Conservation (phyloP, 1,139 yeast genomes). For the Blastobotrys indianensis region DNA sequence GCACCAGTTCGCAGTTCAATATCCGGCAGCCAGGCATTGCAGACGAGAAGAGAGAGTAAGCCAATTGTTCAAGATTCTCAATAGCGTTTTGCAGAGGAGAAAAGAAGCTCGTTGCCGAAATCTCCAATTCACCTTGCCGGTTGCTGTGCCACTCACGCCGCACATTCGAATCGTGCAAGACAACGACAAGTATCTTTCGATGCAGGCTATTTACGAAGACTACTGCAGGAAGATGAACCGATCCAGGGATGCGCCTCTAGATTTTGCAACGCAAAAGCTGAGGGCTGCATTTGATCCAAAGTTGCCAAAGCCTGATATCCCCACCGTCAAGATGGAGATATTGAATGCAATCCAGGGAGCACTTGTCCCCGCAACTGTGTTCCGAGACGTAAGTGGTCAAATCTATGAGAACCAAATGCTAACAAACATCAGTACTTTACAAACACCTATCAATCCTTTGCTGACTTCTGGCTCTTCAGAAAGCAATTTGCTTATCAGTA, state of each 20-base stretch:
- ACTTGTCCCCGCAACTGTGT: slow-evolving; percentile 78
- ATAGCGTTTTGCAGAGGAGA: slow-evolving; percentile 69
- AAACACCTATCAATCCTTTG: slow-evolving; percentile 66
- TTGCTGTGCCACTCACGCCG: slow-evolving; percentile 91
- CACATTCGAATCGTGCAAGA: slow-evolving; percentile 90
- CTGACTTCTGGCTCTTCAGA: slow-evolving; percentile 95
- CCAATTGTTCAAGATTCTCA: slow-evolving; percentile 84
- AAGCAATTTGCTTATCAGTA: slow-evolving; percentile 93
- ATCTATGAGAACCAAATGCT: not conserved
- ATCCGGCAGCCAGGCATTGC: slow-evolving; percentile 96
- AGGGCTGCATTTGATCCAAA: slow-evolving; percentile 92
- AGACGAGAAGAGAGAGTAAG: slow-evolving; percentile 93
- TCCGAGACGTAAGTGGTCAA: slow-evolving; percentile 48
- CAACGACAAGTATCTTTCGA: slow-evolving; percentile 66
- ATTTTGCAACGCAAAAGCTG: slow-evolving; percentile 77
- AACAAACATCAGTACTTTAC: slow-evolving; percentile 39
- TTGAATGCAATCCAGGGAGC: slow-evolving; percentile 82
- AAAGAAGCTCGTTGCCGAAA: slow-evolving; percentile 86
- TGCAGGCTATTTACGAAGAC: slow-evolving; percentile 85
- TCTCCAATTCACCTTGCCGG: slow-evolving; percentile 80
- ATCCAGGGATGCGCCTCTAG: slow-evolving; percentile 84
- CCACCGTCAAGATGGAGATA: slow-evolving; percentile 86
- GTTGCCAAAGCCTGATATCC: slow-evolving; percentile 83
- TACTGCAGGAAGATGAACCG: slow-evolving; percentile 70
- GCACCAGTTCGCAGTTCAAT: slow-evolving; percentile 92